Evolutionary conservation across 106 monocot genomes (phyloP).

Genomic region (Platanthera guangdongensis): DNA sequence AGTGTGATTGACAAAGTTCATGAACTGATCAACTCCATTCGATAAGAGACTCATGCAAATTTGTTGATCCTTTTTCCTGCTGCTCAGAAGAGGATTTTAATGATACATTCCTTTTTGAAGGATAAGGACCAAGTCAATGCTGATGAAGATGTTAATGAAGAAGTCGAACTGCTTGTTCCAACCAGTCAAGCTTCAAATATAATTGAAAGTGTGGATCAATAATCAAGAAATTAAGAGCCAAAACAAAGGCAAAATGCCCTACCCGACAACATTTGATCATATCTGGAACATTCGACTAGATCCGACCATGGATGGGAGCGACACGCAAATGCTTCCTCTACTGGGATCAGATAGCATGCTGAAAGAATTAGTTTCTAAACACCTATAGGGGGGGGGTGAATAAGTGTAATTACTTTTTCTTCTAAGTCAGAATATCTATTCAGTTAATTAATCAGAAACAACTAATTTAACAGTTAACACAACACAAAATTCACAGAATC

Average conservation of each 20-base stretch:
- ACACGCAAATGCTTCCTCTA: too few relatives aligned
- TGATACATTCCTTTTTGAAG: conserved; percentile 59
- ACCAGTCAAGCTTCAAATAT: conserved; percentile 71
- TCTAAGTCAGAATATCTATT: too few relatives aligned
- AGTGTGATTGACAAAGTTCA: conserved; percentile 88
- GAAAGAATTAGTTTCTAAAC: too few relatives aligned
- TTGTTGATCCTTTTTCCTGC: conserved; percentile 81
- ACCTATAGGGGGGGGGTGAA: too few relatives aligned
- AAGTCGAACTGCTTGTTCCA: conserved; percentile 63
- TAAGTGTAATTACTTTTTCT: too few relatives aligned
- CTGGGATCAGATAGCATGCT: too few relatives aligned
- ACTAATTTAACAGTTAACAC: too few relatives aligned
- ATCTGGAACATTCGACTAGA: too few relatives aligned
- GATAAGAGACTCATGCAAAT: conserved; percentile 67
- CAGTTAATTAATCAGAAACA: too few relatives aligned
- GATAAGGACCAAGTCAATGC: conserved; percentile 34
- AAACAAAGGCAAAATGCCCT: conserved; percentile 24
- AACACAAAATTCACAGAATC: too few relatives aligned
- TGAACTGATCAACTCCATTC: conserved; percentile 79
- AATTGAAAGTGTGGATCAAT: conserved; percentile 70
- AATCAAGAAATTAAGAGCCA: conserved; percentile 67
- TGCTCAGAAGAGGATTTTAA: conserved; percentile 56
- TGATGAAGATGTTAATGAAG: conserved; percentile 33
- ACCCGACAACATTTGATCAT: too few relatives aligned
- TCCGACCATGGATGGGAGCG: too few relatives aligned